Evolutionary conservation across 805 yeast species (phyloP), one percentile per base, ranked within the genome.

Genomic region (Metschnikowia hibisci): DNA sequence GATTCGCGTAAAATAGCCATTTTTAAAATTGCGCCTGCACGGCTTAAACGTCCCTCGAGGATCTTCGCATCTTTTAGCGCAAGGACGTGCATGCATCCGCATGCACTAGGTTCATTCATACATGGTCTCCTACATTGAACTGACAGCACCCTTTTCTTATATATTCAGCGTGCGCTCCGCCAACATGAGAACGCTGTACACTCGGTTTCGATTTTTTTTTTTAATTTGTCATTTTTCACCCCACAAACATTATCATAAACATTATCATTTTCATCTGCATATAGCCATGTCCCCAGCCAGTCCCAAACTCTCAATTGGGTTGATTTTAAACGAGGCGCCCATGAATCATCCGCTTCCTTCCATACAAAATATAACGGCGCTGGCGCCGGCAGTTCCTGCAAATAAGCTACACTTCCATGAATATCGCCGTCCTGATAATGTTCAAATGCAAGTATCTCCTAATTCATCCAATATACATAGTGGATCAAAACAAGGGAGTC

Each of bases 321-420:
- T 47, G 50, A 41, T 47, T 10, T 36, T 47, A 23, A 47, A 47
- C 14, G 46, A 33, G 11, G 39, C 36, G 18, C 27, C 33, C 22
- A n/a, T 23, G 25, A 5, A 10, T 16, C 30, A 18, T 20, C 18
- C 28, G 13, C 28, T 34, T 26, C 40, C 41, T 11, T 31, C 25
- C 31, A 28, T 18, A 13, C 23, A 31, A 10, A 8, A 15, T 15
- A 31, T 26, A 22, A 12, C 28, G 41, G 32, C 20, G 22, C 41
- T 32, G 16, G 32, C 10, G 22, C 16, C 34, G 11, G 13, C 33
- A 0, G 9, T 6, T 2, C 20, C 23, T 4, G 34, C 6, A 27
- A 11, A 4, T 4, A 27, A 2, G 29, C 29, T 13, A 18, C 29
- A 34, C 4, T 25, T 20, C 7, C 8, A 2, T 8, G 8, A 20